These are phyloP conservation scores for Cystoderma amianthinum DNA, from an alignment of 768 basidiomycete species.

Conservation along the genomic window DNA sequence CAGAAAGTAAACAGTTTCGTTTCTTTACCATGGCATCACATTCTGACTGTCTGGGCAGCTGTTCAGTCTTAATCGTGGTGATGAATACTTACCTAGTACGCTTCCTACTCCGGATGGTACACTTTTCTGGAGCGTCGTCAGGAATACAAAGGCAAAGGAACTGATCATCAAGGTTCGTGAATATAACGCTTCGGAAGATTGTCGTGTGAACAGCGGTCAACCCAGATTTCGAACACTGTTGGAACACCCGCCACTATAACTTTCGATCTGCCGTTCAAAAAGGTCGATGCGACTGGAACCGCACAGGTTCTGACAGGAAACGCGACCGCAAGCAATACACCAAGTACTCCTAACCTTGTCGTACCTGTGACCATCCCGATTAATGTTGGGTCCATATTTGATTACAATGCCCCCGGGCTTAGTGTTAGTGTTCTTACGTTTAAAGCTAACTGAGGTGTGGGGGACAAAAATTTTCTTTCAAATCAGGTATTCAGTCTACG, in stretches of 20 bases:
- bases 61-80: slow-evolving; percentile 56
- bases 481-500: slow-evolving; percentile 10
- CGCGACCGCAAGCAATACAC: slow-evolving; percentile 48
- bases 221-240: slow-evolving; percentile 48
- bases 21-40: neutral
- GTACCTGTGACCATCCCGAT: slow-evolving; percentile 39
- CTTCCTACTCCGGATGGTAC: slow-evolving; percentile 40
- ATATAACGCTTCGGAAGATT: neutral
- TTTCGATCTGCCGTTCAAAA: slow-evolving; percentile 48
- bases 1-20: slow-evolving; percentile 41
- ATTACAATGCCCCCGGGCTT: slow-evolving; percentile 44
- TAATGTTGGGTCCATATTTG: slow-evolving; percentile 41
- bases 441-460: slow-evolving; percentile 8
- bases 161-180: slow-evolving; percentile 52
- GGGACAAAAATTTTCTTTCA: neutral
- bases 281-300: slow-evolving; percentile 35
- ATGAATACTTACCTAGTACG: slow-evolving; percentile 58
- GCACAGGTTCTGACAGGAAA: slow-evolving; percentile 44
- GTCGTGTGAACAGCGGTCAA: neutral
- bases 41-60: slow-evolving; percentile 41
- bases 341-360: slow-evolving; percentile 37
- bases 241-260: slow-evolving; percentile 30
- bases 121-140: slow-evolving; percentile 56
- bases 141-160: slow-evolving; percentile 25
- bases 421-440: slow-evolving; percentile 33